These are phyloP conservation scores for Rutidosis leptorrhynchoides DNA, from an alignment of 129 eudicot genomes.

Conservation along the genomic window DNA sequence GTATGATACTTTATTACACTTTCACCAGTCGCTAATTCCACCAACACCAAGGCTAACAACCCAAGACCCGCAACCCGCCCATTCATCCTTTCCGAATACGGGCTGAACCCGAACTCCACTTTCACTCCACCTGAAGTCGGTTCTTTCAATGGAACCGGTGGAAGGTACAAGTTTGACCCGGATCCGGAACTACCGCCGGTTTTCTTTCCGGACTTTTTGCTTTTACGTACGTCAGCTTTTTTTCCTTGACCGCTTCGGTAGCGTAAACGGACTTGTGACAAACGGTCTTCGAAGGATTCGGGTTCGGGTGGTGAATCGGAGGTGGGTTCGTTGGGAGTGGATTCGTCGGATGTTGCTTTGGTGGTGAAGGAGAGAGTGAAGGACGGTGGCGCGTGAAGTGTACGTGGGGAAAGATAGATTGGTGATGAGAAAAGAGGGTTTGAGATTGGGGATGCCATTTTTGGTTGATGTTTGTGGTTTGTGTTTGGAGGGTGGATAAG, in stretches of 20 bases:
- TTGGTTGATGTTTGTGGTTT: conserved; percentile 30
- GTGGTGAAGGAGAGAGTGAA: conserved; percentile 29
- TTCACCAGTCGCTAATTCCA: conserved; percentile 86
- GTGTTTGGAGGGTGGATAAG: conserved; percentile 26
- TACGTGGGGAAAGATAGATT: conserved; percentile 25
- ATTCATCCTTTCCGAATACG: conserved; percentile 79
- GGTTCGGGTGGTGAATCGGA: conserved; percentile 30
- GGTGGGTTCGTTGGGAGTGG: conserved; percentile 26
- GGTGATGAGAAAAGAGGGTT: conserved; percentile 47
- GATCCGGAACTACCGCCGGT: conserved; percentile 32
- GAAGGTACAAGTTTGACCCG: conserved; percentile 50
- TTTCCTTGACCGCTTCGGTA: conserved; percentile 76
- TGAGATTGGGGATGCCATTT: conserved; percentile 48
- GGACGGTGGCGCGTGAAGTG: conserved; percentile 36
- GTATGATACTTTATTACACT: conserved; percentile 73
- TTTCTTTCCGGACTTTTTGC: conserved; percentile 50
- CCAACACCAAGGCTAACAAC: conserved; percentile 65
- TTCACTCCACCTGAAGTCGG: conserved; percentile 69
- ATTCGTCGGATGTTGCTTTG: conserved; percentile 44
- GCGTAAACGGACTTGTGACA: conserved; percentile 66
- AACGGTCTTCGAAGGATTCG: conserved; percentile 62
- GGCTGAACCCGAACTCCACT: conserved; percentile 94
- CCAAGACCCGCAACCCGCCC: conserved; percentile 81
- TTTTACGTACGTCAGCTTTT: conserved; percentile 73
- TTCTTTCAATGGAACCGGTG: conserved; percentile 77